These are phyloP conservation scores for Corymbia calophylla DNA, from an alignment of 441 rosid species.

Conservation along the genomic window DNA sequence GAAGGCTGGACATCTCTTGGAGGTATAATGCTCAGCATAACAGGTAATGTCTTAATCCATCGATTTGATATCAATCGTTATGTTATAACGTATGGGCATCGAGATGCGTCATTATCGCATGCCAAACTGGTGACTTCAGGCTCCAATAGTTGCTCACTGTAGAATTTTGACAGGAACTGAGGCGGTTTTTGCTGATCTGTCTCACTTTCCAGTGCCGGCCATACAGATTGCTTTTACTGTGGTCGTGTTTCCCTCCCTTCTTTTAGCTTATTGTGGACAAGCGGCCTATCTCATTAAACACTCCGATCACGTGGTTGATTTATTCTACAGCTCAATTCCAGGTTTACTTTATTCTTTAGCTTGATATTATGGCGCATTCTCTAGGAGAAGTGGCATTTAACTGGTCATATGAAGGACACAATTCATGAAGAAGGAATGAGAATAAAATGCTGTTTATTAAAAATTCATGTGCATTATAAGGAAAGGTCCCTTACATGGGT, in stretches of 20 bases:
- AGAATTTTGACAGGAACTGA: slow-evolving; percentile 55
- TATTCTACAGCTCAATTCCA: slow-evolving; percentile 86
- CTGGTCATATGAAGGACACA: background rate
- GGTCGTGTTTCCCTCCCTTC: slow-evolving; percentile 90
- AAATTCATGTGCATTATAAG: background rate
- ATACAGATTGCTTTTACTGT: slow-evolving; percentile 84
- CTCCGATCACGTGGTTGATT: slow-evolving; percentile 46
- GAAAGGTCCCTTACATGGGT: background rate
- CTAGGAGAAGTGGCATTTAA: background rate
- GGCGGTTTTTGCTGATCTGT: slow-evolving; percentile 90
- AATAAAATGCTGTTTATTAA: background rate
- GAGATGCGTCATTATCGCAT: background rate
- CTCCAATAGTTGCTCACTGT: background rate
- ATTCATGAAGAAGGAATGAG: background rate
- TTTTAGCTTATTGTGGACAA: slow-evolving; percentile 91
- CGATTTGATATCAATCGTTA: background rate
- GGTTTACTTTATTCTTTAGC: slow-evolving; percentile 25
- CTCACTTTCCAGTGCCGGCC: slow-evolving; percentile 82
- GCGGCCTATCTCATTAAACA: slow-evolving; percentile 79
- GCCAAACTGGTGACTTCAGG: background rate
- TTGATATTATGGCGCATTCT: background rate
- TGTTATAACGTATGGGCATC: background rate
- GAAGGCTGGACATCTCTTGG: slow-evolving; percentile 78
- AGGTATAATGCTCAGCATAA: slow-evolving; percentile 85
- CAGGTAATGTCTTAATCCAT: slow-evolving; percentile 36